These are phyloP conservation scores for Fusarium sp. DNA, from an alignment of 2,329 filamentous ascomycete species.

Conservation along the genomic window DNA sequence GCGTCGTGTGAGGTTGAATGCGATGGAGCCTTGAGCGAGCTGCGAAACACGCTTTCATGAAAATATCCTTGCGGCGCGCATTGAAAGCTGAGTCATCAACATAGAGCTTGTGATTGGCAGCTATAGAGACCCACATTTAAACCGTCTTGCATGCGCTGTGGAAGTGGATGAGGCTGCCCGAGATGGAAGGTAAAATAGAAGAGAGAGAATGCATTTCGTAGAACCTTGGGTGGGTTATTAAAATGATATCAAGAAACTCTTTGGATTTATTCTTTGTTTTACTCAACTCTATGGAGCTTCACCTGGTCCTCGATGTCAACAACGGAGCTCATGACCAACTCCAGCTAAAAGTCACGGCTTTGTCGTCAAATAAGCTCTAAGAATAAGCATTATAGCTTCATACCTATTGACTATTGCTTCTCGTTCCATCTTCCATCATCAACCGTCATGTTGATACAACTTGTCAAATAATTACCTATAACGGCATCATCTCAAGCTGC, in stretches of 20 bases:
- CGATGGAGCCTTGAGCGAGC: conserved; percentile 32
- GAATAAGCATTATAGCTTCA: background rate
- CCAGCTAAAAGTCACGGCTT: background rate
- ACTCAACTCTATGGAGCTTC: background rate
- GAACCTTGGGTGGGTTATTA: background rate
- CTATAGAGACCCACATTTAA: conserved; percentile 5
- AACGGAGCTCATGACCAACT: background rate
- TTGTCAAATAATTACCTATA: background rate
- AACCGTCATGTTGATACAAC: background rate
- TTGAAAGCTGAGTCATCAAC: conserved; percentile 37
- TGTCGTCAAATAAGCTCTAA: background rate
- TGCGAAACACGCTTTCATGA: conserved; percentile 42
- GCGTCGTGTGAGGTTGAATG: conserved; percentile 32
- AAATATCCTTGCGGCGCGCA: conserved; percentile 43
- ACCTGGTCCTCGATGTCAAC: background rate
- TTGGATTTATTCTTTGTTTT: background rate
- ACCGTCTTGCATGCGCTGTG: background rate
- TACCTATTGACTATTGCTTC: background rate
- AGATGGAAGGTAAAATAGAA: background rate
- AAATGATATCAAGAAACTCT: background rate
- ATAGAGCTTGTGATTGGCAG: conserved; percentile 24
- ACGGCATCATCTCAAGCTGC: background rate
- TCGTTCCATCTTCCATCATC: background rate
- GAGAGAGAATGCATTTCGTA: background rate
- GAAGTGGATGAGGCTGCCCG: background rate